Evolutionary conservation across 768 basidiomycete species (phyloP).

Genomic region (Mycena crocata): DNA sequence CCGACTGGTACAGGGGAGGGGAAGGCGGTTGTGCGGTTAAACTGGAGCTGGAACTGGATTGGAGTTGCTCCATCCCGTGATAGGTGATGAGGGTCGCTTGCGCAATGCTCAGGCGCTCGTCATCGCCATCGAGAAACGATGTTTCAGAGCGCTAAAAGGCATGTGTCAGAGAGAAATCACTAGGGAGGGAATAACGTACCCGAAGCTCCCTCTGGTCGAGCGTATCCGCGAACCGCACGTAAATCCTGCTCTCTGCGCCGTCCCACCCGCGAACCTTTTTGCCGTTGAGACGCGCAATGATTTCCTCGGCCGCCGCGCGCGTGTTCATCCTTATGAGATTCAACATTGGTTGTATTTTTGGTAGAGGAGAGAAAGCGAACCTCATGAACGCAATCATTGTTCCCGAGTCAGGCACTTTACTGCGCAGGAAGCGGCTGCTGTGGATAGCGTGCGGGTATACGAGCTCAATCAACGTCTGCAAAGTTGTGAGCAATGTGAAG

Average conservation of each 20-base stretch:
- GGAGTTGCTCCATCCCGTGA: conserved; percentile 9
- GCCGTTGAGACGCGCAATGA: conserved; percentile 64
- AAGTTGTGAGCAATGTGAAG: background rate
- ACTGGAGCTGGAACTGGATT: background rate
- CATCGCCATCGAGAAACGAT: background rate
- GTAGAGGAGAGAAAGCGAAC: conserved; percentile 43
- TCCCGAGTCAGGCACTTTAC: conserved; percentile 62
- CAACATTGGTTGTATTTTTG: no score
- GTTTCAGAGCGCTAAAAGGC: conserved; percentile 18
- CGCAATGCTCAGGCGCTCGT: conserved; percentile 25
- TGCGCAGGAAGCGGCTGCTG: conserved; percentile 67
- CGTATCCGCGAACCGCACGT: conserved; percentile 66
- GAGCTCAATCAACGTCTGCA: conserved; percentile 56
- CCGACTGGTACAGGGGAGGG: background rate
- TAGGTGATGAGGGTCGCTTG: conserved; percentile 30
- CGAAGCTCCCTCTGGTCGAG: conserved; percentile 65
- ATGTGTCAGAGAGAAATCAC: background rate
- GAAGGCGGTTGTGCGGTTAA: background rate
- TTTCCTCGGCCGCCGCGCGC: conserved; percentile 64
- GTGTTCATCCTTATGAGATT: conserved; percentile 55
- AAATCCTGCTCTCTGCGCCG: conserved; percentile 62
- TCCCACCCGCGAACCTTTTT: conserved; percentile 66
- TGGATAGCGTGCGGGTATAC: conserved; percentile 61
- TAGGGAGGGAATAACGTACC: conserved; percentile 45
- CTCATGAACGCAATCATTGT: conserved; percentile 70